A percentile compares a stretch with the other conserved stretches of the same genome.
phyloP scores from a whole-genome alignment of 108 stramenopile species.

The Skeletonema marinoi region DNA sequence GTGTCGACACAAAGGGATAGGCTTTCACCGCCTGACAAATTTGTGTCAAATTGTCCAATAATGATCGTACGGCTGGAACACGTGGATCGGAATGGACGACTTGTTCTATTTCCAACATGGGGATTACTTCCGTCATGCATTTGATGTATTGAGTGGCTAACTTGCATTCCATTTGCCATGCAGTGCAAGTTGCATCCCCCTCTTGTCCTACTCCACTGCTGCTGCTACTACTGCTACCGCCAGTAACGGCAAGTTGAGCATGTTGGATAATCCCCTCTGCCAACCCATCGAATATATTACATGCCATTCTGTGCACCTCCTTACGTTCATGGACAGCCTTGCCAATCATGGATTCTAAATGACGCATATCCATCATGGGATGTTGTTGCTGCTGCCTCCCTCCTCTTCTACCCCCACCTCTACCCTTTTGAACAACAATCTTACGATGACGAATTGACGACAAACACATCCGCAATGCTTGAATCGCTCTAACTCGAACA shows the following conservation, averaged over 20 bases:
- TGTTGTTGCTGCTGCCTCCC: background rate
- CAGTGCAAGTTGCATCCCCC: background rate
- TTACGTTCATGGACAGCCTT: conserved; percentile 21
- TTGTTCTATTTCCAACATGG: conserved; percentile 29
- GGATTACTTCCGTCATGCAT: conserved; percentile 39
- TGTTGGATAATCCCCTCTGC: conserved; percentile 12
- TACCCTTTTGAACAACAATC: background rate
- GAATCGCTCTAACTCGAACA: conserved; percentile 16
- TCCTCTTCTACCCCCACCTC: background rate
- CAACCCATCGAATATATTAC: conserved; percentile 21
- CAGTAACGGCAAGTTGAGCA: conserved; percentile 20
- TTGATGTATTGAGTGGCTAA: conserved; percentile 24
- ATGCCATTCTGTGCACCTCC: conserved; percentile 22
- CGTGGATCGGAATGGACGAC: conserved; percentile 1
- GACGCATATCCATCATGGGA: conserved; percentile 7
- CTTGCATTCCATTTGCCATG: conserved; percentile 14
- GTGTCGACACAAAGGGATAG: background rate
- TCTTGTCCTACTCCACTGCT: background rate
- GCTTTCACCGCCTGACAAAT: conserved; percentile 14
- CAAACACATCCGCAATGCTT: conserved; percentile 17
- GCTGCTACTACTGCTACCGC: background rate
- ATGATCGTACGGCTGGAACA: conserved; percentile 2
- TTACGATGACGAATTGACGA: conserved; percentile 20
- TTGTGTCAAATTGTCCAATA: conserved; percentile 5
- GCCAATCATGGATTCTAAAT: conserved; percentile 24